These are phyloP conservation scores for Adenanthera pavonina DNA, from an alignment of 306 rosid genomes.

Conservation along the genomic window DNA sequence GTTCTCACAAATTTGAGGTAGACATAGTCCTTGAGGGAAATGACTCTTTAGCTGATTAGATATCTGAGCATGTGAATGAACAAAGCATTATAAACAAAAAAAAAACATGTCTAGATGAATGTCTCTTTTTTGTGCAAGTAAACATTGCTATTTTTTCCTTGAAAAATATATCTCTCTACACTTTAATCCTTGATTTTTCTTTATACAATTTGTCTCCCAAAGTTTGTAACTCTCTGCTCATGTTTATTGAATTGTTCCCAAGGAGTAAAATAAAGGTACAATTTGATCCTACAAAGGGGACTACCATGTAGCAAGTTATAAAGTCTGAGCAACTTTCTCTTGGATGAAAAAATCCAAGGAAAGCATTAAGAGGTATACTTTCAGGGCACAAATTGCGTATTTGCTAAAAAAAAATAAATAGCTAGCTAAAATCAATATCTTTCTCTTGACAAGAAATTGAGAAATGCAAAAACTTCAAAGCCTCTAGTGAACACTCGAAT, in stretches of 20 bases:
- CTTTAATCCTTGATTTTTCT: too few relatives aligned
- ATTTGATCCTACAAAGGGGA: neutral
- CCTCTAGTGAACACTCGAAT: neutral
- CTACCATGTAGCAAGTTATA: neutral
- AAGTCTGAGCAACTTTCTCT: neutral
- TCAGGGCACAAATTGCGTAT: neutral
- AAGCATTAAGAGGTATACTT: neutral
- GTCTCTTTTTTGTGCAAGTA: neutral
- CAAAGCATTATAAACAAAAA: conserved; percentile 32
- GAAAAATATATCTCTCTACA: too few relatives aligned
- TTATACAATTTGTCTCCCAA: too few relatives aligned
- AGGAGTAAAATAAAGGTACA: neutral
- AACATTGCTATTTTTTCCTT: too few relatives aligned
- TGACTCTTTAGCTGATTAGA: conserved; percentile 88
- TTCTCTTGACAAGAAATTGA: neutral
- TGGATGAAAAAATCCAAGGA: neutral
- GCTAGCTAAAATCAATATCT: neutral
- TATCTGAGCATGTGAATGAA: conserved; percentile 58
- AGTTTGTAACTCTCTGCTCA: too few relatives aligned
- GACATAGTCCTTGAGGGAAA: conserved; percentile 79
- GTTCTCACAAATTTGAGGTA: conserved; percentile 94
- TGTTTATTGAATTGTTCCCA: neutral
- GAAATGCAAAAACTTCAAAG: neutral
- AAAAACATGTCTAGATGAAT: neutral
- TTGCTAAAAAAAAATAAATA: neutral